phyloP scores from a whole-genome alignment of 1,284 basidiomycete genomes.

The Fistulinella cinereoalba region DNA sequence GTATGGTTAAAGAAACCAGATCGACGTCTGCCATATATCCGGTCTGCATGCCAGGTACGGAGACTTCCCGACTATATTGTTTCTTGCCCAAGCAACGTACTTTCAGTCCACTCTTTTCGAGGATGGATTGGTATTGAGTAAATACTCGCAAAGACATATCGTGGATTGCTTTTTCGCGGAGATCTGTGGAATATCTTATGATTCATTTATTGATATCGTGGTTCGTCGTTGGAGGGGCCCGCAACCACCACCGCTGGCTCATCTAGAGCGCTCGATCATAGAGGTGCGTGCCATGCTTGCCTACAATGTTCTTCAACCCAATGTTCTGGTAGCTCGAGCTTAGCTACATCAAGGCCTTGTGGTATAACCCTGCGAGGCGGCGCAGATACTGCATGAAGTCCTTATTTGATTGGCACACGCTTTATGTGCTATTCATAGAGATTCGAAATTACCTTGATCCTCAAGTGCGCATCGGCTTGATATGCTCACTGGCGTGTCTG shows the following conservation, averaged over 20 bases:
- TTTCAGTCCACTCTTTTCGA: conserved; percentile 59
- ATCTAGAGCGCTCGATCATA: conserved; percentile 53
- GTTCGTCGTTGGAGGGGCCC: conserved; percentile 37
- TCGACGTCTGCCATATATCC: conserved; percentile 51
- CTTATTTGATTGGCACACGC: conserved; percentile 58
- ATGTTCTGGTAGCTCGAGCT: conserved; percentile 47
- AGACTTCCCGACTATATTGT: conserved; percentile 1
- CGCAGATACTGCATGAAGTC: conserved; percentile 63
- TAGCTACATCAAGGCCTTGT: conserved; percentile 55
- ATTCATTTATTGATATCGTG: conserved; percentile 41
- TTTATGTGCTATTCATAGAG: conserved; percentile 48
- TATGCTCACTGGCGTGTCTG: not conserved
- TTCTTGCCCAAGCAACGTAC: conserved; percentile 4
- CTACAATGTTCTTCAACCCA: conserved; percentile 2
- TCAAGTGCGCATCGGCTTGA: conserved; percentile 28
- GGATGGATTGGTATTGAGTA: conserved; percentile 51
- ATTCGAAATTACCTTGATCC: conserved; percentile 36
- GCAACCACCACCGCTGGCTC: conserved; percentile 37
- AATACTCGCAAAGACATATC: conserved; percentile 51
- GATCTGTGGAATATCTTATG: conserved; percentile 53
- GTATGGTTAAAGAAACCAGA: conserved; percentile 43
- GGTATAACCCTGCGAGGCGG: conserved; percentile 66
- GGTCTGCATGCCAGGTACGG: conserved; percentile 56
- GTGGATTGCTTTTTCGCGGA: conserved; percentile 67
- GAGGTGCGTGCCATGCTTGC: conserved; percentile 41